Percentiles rank a stretch among this genome's conserved stretches.
Conservation (phyloP, 768 basidiomycete genomes). For the Boletus sp. region DNA sequence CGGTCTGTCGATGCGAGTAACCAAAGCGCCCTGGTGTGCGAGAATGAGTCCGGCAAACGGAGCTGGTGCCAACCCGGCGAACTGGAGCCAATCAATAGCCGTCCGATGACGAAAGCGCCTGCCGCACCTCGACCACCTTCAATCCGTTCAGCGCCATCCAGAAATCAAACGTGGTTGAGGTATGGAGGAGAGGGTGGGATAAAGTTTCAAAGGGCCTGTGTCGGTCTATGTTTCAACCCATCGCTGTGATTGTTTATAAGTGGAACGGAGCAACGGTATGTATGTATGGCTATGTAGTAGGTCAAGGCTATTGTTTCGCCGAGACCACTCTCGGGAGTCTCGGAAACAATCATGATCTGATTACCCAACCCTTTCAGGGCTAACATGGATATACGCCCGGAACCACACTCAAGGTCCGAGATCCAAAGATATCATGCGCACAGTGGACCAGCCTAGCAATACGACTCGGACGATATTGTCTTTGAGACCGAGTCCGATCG, state of each 20-base stretch:
- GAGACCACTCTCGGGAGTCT: no score
- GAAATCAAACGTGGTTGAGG: neutral
- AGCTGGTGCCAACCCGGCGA: slow-evolving; percentile 79
- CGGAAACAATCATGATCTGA: neutral
- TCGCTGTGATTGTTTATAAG: neutral
- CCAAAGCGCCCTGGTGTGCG: slow-evolving; percentile 77
- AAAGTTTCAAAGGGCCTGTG: neutral
- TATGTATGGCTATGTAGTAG: neutral
- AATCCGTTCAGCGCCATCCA: slow-evolving; percentile 49
- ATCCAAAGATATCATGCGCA: neutral
- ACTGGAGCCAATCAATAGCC: slow-evolving; percentile 40
- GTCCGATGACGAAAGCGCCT: neutral
- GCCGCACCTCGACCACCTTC: slow-evolving; percentile 49
- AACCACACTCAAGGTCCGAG: neutral
- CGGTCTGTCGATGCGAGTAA: slow-evolving; percentile 73
- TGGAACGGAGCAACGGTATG: neutral
- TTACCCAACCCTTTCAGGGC: no score
- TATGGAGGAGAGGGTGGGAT: neutral
- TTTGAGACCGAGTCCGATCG: no score
- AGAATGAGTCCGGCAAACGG: slow-evolving; percentile 78
- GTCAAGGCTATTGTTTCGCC: neutral
- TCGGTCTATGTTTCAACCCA: slow-evolving; percentile 14
- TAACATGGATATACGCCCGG: neutral
- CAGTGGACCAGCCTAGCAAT: no score
- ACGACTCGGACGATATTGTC: no score